These are phyloP conservation scores for Lablab purpureus DNA, from an alignment of 306 rosid species.

Conservation along the genomic window DNA sequence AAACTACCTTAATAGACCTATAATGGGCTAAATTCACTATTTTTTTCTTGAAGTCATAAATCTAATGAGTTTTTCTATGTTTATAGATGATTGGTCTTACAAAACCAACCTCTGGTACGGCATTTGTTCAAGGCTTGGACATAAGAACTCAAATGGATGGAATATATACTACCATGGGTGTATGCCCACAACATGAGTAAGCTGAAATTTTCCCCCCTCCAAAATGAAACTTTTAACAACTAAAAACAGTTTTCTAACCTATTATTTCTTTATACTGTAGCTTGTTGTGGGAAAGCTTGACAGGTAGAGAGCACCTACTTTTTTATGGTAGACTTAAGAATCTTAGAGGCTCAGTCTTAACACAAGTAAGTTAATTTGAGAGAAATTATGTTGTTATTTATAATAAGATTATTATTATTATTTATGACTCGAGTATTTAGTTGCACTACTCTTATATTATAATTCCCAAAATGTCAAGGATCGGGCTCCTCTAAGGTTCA, in stretches of 20 bases:
- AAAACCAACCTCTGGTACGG: conserved; percentile 78
- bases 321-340: conserved; percentile 94
- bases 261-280: conserved; percentile 44
- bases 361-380: conserved; percentile 59
- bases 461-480: background rate
- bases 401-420: conserved; percentile 12
- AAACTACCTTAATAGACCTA: conserved; percentile 4
- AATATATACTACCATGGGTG: conserved; percentile 91
- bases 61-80: conserved; percentile 33
- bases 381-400: conserved; percentile 20
- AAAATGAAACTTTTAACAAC: conserved; percentile 8
- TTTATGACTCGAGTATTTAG: too few relatives aligned
- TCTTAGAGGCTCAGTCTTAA: conserved; percentile 74
- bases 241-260: background rate
- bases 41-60: conserved; percentile 24
- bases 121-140: conserved; percentile 79
- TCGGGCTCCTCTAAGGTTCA: too few relatives aligned
- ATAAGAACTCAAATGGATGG: conserved; percentile 71
- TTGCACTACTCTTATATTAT: background rate
- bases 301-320: conserved; percentile 93
- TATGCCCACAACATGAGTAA: conserved; percentile 96
- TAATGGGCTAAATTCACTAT: background rate
- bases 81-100: conserved; percentile 93
- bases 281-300: conserved; percentile 84
- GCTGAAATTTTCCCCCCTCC: conserved; percentile 35